Percentiles rank a stretch among this genome's conserved stretches.
These are phyloP conservation scores for Carex parvula DNA, from an alignment of 176 grass and related monocot genomes.

Conservation along the genomic window DNA sequence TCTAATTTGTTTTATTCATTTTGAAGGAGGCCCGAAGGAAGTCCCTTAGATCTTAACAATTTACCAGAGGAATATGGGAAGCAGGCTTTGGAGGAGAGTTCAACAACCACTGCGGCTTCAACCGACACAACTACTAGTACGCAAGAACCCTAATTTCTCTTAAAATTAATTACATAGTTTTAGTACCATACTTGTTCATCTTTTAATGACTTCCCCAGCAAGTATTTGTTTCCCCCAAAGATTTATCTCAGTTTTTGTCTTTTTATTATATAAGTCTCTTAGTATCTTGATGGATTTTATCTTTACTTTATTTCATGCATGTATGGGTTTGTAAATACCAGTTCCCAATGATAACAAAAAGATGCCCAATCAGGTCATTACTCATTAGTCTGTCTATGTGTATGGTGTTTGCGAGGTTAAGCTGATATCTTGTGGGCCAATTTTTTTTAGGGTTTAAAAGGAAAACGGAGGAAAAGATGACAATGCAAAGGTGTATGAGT, in stretches of 20 bases:
- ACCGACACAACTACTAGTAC: constrained; percentile 49
- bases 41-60: constrained; percentile 84
- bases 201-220: neutral
- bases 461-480: constrained; percentile 76
- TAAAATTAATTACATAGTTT: neutral
- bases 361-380: neutral
- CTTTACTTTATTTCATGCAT: neutral
- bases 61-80: constrained; percentile 90
- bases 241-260: neutral
- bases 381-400: neutral
- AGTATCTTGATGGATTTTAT: too few species aligned
- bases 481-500: constrained; percentile 78
- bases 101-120: constrained; percentile 72
- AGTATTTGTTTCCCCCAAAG: neutral
- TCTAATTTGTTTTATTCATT: constrained; percentile 8
- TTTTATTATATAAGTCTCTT: neutral
- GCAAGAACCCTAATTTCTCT: constrained; percentile 15
- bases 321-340: neutral
- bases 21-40: constrained; percentile 80
- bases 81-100: constrained; percentile 76
- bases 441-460: constrained; percentile 63
- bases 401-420: neutral
- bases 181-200: neutral
- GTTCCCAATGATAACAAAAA: too few species aligned
- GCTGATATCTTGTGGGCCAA: neutral